These are phyloP conservation scores for Grosmannia serpens DNA, from an alignment of 2,329 filamentous ascomycete genomes.

Conservation along the genomic window DNA sequence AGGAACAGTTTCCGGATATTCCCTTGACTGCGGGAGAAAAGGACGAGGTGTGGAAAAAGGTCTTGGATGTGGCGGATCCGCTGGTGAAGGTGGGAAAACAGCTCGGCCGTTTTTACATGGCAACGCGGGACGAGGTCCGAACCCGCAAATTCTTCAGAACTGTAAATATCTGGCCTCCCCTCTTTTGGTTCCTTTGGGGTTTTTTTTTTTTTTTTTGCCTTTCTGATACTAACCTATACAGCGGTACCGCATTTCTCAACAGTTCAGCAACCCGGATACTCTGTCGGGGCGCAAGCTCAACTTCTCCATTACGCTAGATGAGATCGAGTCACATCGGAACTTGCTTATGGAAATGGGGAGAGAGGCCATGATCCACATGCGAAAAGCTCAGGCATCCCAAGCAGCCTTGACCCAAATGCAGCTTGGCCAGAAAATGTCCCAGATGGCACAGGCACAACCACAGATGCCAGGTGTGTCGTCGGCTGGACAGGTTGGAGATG, in stretches of 20 bases:
- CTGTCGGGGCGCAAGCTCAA: conserved; percentile 32
- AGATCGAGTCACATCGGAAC: conserved; percentile 36
- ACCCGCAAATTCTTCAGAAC: conserved; percentile 40
- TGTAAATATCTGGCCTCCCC: conserved; percentile 25
- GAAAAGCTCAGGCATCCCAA: conserved; percentile 3
- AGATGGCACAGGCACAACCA: background rate
- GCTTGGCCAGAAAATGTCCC: conserved; percentile 9
- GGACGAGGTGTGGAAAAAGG: conserved; percentile 30
- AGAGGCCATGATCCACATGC: conserved; percentile 20
- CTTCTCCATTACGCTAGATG: conserved; percentile 39
- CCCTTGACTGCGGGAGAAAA: conserved; percentile 33
- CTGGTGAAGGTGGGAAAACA: conserved; percentile 33
- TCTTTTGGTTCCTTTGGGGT: background rate
- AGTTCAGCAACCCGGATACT: conserved; percentile 39
- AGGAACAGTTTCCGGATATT: conserved; percentile 33
- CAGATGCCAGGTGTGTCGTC: background rate
- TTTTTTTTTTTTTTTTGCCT: background rate
- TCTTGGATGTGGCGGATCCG: conserved; percentile 27
- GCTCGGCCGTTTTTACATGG: conserved; percentile 22
- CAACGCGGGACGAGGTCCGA: conserved; percentile 36
- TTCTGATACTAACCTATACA: conserved; percentile 15
- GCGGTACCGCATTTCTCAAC: conserved; percentile 40
- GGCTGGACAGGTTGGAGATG: background rate
- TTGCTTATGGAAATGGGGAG: conserved; percentile 41
- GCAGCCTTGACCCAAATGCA: background rate